Evolutionary conservation across 495 filamentous ascomycete genomes (phyloP).

Genomic region (Cryomyces antarcticus): DNA sequence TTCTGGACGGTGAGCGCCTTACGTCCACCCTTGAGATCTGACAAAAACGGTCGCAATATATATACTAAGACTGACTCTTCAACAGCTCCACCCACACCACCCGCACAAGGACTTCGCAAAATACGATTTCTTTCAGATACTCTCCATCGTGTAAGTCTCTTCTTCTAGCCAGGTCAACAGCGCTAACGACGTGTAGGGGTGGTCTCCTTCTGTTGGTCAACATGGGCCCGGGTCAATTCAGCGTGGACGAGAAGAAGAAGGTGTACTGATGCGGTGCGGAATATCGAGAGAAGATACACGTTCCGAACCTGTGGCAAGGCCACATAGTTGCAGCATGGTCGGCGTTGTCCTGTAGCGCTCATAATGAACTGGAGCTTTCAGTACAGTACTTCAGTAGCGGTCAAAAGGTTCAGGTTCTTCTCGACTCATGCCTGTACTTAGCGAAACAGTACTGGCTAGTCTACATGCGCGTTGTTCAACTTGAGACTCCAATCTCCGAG

Average conservation of each 20-base stretch:
- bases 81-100: slow-evolving; percentile 87
- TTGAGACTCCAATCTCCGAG: too few species aligned
- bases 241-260: slow-evolving; percentile 99
- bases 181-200: slow-evolving; percentile 30
- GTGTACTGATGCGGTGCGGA: slow-evolving; percentile 46
- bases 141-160: slow-evolving; percentile 75
- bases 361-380: too few species aligned
- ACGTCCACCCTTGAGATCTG: neutral
- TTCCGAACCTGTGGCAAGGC: too few species aligned
- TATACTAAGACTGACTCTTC: slow-evolving; percentile 7
- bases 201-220: slow-evolving; percentile 90
- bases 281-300: too few species aligned
- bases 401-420: too few species aligned
- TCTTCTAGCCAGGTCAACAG: neutral
- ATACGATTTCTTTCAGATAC: slow-evolving; percentile 99
- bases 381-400: too few species aligned
- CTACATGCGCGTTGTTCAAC: too few species aligned
- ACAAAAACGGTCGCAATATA: neutral
- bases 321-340: too few species aligned
- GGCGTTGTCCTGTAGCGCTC: too few species aligned
- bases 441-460: too few species aligned
- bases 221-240: slow-evolving; percentile 93
- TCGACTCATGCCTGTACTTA: too few species aligned
- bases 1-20: slow-evolving; percentile 83
- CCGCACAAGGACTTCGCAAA: slow-evolving; percentile 99